phyloP scores from a whole-genome alignment of 495 filamentous ascomycete species.

The Aspergillus avenaceus region DNA sequence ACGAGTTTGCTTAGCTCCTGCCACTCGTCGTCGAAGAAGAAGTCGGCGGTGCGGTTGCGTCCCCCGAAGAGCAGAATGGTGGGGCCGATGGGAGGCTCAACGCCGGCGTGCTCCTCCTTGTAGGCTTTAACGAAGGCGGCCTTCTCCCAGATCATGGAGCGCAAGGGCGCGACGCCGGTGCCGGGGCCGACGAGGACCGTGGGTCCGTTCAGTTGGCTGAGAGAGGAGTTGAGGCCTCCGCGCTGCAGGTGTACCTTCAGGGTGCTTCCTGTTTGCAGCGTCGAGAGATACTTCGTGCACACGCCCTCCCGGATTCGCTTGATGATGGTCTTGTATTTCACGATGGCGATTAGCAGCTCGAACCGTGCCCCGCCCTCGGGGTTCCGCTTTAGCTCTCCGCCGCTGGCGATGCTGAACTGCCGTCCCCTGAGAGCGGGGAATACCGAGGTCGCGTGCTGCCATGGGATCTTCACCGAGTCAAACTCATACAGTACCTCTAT shows the following conservation, averaged over 20 bases:
- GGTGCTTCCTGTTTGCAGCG: slow-evolving; percentile 51
- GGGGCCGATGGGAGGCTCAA: slow-evolving; percentile 26
- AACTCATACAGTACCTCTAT: slow-evolving; percentile 92
- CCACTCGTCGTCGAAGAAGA: slow-evolving; percentile 80
- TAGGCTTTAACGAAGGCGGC: slow-evolving; percentile 36
- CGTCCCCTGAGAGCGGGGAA: slow-evolving; percentile 74
- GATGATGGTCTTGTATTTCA: slow-evolving; percentile 86
- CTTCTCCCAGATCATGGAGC: slow-evolving; percentile 72
- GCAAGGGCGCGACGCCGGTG: slow-evolving; percentile 86
- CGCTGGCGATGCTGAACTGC: slow-evolving; percentile 86
- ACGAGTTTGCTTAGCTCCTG: slow-evolving; percentile 27
- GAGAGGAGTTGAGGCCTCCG: slow-evolving; percentile 51
- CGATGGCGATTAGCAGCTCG: slow-evolving; percentile 82
- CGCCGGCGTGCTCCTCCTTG: slow-evolving; percentile 27
- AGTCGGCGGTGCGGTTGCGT: slow-evolving; percentile 69
- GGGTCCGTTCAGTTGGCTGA: slow-evolving; percentile 47
- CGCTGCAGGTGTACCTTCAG: slow-evolving; percentile 56
- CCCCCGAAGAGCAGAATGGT: slow-evolving; percentile 72
- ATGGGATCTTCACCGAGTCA: slow-evolving; percentile 74
- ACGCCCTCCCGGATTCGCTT: slow-evolving; percentile 82
- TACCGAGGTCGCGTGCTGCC: slow-evolving; percentile 60
- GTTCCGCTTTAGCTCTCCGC: slow-evolving; percentile 48
- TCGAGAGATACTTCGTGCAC: slow-evolving; percentile 79
- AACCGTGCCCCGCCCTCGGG: slow-evolving; percentile 46
- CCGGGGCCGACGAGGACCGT: slow-evolving; percentile 82